Evolutionary conservation across 352 stramenopile genomes (phyloP).

Genomic region (Globisporangium sylvaticum): DNA sequence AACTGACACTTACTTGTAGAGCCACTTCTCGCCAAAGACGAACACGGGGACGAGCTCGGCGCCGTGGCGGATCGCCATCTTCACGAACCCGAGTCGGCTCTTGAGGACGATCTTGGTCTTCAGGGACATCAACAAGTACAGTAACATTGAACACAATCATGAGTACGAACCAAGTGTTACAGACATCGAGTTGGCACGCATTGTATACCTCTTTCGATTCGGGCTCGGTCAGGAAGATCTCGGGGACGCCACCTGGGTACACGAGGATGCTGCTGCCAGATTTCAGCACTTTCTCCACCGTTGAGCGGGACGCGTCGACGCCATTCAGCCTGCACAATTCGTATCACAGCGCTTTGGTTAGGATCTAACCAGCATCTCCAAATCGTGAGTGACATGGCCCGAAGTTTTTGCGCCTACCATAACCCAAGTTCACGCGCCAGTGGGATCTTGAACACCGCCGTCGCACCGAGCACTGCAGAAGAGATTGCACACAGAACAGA

Average conservation of each 20-base stretch:
- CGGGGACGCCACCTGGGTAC: conserved; percentile 38
- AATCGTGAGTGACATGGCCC: too few species aligned
- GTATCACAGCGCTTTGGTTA: too few species aligned
- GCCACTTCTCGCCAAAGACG: conserved; percentile 53
- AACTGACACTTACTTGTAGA: conserved; percentile 49
- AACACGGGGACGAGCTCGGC: conserved; percentile 44
- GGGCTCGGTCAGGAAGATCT: conserved; percentile 43
- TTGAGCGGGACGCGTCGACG: conserved; percentile 39
- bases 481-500: too few species aligned
- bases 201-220: conserved; percentile 37
- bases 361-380: too few species aligned
- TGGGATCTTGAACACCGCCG: conserved; percentile 70
- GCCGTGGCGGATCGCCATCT: conserved; percentile 39
- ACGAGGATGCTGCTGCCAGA: conserved; percentile 38
- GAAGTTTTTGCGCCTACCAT: too few species aligned
- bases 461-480: conserved; percentile 45
- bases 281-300: conserved; percentile 35
- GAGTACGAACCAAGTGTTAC: too few species aligned
- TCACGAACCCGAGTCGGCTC: conserved; percentile 42
- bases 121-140: neutral
- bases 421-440: conserved; percentile 44
- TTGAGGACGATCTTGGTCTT: conserved; percentile 37
- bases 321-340: conserved; percentile 17
- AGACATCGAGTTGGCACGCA: neutral
- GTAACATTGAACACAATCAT: neutral